Evolutionary conservation across 2,329 filamentous ascomycete genomes (phyloP).

Genomic region (Coniella vitis): DNA sequence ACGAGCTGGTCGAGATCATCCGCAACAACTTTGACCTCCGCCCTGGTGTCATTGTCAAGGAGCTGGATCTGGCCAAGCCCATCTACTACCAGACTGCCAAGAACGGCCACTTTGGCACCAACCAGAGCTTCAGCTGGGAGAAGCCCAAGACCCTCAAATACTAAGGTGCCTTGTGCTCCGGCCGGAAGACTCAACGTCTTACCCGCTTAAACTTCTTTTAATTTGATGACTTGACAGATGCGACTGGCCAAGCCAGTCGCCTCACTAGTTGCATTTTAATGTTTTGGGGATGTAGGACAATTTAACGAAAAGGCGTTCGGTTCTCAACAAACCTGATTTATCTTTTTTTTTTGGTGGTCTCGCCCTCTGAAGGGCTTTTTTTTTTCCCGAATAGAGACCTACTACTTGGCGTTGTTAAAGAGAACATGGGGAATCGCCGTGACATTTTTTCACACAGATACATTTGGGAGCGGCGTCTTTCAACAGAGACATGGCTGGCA

Average conservation of each 20-base stretch:
- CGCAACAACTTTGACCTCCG: slow-evolving; percentile 94
- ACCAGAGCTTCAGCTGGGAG: slow-evolving; percentile 98
- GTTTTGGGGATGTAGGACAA: slow-evolving; percentile 10
- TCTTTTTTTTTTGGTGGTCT: slow-evolving; percentile 24
- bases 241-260: background rate
- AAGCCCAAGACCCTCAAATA: slow-evolving; percentile 91
- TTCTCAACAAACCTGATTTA: slow-evolving; percentile 30
- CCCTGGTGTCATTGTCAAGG: slow-evolving; percentile 96
- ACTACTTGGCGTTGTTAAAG: background rate
- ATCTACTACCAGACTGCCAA: slow-evolving; percentile 99
- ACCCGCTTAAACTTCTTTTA: slow-evolving; percentile 1
- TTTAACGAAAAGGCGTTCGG: slow-evolving; percentile 26
- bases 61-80: slow-evolving; percentile 88
- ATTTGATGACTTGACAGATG: slow-evolving; percentile 1
- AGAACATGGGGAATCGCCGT: background rate
- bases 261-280: slow-evolving; percentile 2
- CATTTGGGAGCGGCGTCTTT: slow-evolving; percentile 24
- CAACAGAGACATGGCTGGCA: slow-evolving; percentile 27
- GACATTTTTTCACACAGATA: slow-evolving; percentile 1
- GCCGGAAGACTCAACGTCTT: slow-evolving; percentile 28
- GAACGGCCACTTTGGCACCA: slow-evolving; percentile 97
- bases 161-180: slow-evolving; percentile 45
- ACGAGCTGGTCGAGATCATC: slow-evolving; percentile 94
- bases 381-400: background rate
- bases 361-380: slow-evolving; percentile 9